Evolutionary conservation across 73 alveolate species (phyloP), one percentile per base, ranked within the genome.

Genomic region (Paramecium tetraurelia): DNA sequence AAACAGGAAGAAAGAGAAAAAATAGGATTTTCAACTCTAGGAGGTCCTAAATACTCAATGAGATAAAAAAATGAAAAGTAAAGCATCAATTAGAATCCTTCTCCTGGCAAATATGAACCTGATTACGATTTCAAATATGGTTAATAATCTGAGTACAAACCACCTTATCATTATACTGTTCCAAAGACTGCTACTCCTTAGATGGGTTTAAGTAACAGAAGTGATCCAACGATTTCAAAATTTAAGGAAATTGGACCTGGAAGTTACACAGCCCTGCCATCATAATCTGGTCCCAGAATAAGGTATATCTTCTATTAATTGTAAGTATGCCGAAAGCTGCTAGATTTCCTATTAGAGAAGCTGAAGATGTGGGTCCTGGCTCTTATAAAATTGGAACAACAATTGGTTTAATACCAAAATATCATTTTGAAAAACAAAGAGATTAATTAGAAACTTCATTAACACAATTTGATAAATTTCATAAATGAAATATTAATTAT

Each of bases 311-410:
- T 7, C 2, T 9, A n/a, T 0, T 5, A 33, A 36, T 12, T 72
- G 36, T 29, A 7, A 80, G 90, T 22, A 80, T 80, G 90, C 90
- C 90, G 0, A 80, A 80, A 48, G 90, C 90, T 24, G 70, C 70
- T 9, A 80, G 90, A 80, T 80, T 80, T 80, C 77, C 90, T 12
- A 21, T 80, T 31, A 20, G 48, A 44, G 90, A 80, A 12, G 11
- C 27, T 3, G 90, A 80, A 22, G 90, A 80, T 80, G 90, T 80
- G 9, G 90, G 90, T 29, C 90, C 90, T 44, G 90, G 90, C 4
- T 48, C 70, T 3, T 80, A 80, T 48, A 80, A 22, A 44, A 80
- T 80, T 31, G 63, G 63, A 21, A 48, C 63, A 22, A 31, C 90
- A 24, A 80, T 80, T 10, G 90, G 90, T 2, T 80, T 80, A 80